phyloP scores from a whole-genome alignment of 257 asterid species.

The Nemophila menziesii region DNA sequence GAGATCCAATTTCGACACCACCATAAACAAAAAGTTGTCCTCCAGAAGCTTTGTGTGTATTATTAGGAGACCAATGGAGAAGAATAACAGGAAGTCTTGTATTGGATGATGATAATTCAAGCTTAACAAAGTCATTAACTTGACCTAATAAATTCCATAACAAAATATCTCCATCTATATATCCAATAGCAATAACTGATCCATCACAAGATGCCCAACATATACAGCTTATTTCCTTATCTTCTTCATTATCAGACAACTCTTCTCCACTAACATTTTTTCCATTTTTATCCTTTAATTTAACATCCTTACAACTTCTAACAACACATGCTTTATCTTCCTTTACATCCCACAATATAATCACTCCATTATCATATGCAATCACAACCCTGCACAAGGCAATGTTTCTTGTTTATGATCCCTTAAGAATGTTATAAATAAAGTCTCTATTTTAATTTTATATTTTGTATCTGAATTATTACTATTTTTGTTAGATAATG shows the following conservation, averaged over 20 bases:
- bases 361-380: constrained; percentile 82
- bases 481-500: not conserved
- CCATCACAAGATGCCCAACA: constrained; percentile 96
- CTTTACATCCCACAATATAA: constrained; percentile 85
- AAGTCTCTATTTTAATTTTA: too few relatives aligned
- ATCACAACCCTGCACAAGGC: constrained; percentile 70
- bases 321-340: constrained; percentile 70
- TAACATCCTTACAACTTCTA: constrained; percentile 56
- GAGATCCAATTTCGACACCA: constrained; percentile 89
- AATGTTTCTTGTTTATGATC: too few relatives aligned
- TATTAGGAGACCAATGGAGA: constrained; percentile 65
- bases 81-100: constrained; percentile 93
- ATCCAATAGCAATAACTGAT: constrained; percentile 86
- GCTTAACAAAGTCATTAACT: constrained; percentile 44
- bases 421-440: too few relatives aligned
- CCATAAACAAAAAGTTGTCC: constrained; percentile 89
- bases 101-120: constrained; percentile 68
- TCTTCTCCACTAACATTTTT: constrained; percentile 23
- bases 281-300: constrained; percentile 40
- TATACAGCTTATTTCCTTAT: constrained; percentile 85
- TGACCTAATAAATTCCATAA: constrained; percentile 64
- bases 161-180: constrained; percentile 91
- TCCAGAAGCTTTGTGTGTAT: constrained; percentile 34
- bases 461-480: too few relatives aligned
- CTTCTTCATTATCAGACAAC: constrained; percentile 43